Evolutionary conservation across 148 eudicot genomes (phyloP), one percentile per base, ranked within the genome.

Genomic region (Fallopia convolvulus): DNA sequence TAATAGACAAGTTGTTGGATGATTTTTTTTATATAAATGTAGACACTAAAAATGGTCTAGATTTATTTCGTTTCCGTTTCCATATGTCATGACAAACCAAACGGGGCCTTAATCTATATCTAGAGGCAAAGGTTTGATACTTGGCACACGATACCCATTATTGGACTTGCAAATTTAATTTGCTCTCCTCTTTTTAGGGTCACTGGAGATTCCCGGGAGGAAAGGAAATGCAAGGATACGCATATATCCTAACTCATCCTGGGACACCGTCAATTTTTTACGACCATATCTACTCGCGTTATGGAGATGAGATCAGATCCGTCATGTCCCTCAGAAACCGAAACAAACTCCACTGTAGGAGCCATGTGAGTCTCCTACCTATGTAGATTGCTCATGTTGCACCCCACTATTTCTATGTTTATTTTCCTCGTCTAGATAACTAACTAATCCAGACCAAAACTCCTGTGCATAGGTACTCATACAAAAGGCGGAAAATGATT

Each of bases 191-290:
- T 77, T 44, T 63, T 73, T 70, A 71, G 99, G 99, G 99, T 81
- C 99, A 96, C 78, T 96, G 99, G 99, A 91, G 99, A 89, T 96
- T 96, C 84, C 99, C 99, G 12, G 89, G 90, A 48, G 99, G 99
- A 72, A 96, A 93, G 84, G 99, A 96, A 87, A 93, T 96, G 90
- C 99, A 96, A 85, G 99, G 99, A 15, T 96, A 96, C 80, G 97
- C 99, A 26, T 96, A 96, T 86, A 96, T 90, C 81, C 82, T 96
- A 79, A 93, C 99, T 74, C 99, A 96, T 84, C 98, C 99, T 20
- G 99, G 99, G 78, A 96, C 99, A 33, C 99, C 99, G 26, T 82
- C 99, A 39, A 97, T 96, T 77, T 96, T 96, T 80, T 93, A 87
- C 75, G 98, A 96, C 81, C 99, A 96, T 85, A 70, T 91, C 74